Evolutionary conservation across 148 eudicot species (phyloP).

Genomic region (Diospyros kaki): DNA sequence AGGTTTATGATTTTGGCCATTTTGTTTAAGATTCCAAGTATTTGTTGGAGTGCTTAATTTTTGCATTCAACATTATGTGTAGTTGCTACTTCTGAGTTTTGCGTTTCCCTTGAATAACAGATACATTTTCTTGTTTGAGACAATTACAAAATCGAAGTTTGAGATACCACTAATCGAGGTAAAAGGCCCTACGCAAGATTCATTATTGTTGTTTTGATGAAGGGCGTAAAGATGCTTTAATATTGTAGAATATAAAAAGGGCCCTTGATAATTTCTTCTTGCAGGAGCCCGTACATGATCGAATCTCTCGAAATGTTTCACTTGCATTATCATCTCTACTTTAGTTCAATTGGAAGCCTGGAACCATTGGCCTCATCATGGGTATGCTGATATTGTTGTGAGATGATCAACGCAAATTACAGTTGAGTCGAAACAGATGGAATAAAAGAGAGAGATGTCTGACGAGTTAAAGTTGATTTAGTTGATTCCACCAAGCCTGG

Average conservation of each 20-base stretch:
- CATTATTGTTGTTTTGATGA: neutral
- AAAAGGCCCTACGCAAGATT: slow-evolving; percentile 1
- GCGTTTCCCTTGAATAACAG: slow-evolving; percentile 35
- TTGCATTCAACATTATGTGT: neutral
- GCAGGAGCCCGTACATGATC: slow-evolving; percentile 81
- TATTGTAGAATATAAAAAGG: neutral
- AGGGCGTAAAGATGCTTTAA: neutral
- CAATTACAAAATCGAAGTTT: slow-evolving; percentile 74
- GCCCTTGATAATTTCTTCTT: slow-evolving; percentile 4
- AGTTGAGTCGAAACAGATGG: no score
- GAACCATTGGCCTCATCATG: neutral
- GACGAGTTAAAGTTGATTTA: no score
- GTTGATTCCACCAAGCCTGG: no score
- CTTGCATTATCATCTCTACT: slow-evolving; percentile 50
- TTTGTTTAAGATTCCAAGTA: no score
- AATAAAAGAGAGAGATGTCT: no score
- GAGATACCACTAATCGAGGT: slow-evolving; percentile 59
- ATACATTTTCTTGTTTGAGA: slow-evolving; percentile 80
- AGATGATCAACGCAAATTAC: neutral
- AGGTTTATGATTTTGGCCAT: no score
- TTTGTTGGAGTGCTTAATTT: neutral
- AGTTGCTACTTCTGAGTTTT: neutral
- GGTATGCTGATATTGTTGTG: neutral
- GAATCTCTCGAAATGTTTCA: slow-evolving; percentile 75
- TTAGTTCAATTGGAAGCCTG: slow-evolving; percentile 11